Percentiles rank a stretch among this genome's conserved stretches.
phyloP scores from a whole-genome alignment of 2,329 filamentous ascomycete genomes.

The Colletotrichum coccodes region DNA sequence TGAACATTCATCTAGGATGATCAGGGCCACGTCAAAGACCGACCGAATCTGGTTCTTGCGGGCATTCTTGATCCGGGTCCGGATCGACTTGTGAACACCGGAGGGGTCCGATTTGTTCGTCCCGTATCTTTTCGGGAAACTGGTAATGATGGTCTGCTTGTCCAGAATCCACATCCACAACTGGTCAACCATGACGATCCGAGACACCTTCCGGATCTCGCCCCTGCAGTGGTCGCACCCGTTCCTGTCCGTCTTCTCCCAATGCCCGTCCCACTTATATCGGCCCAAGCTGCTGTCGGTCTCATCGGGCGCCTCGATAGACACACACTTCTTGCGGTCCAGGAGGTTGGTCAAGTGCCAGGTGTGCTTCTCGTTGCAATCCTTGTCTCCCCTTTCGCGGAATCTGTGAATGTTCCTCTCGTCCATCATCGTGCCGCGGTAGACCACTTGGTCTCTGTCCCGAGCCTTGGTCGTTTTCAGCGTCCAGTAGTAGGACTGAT shows the following conservation, averaged over 20 bases:
- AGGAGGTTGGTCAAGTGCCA: neutral
- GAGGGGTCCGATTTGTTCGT: slow-evolving; percentile 50
- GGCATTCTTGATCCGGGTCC: slow-evolving; percentile 41
- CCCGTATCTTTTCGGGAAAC: slow-evolving; percentile 54
- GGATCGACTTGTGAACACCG: slow-evolving; percentile 52
- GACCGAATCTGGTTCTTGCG: slow-evolving; percentile 43
- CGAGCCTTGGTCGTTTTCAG: slow-evolving; percentile 49
- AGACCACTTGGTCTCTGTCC: slow-evolving; percentile 55
- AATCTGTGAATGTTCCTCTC: slow-evolving; percentile 36
- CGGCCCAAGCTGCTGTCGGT: neutral
- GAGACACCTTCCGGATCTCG: slow-evolving; percentile 31
- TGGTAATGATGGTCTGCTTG: slow-evolving; percentile 48
- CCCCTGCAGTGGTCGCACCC: slow-evolving; percentile 35
- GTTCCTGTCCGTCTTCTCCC: slow-evolving; percentile 22
- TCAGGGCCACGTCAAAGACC: slow-evolving; percentile 52
- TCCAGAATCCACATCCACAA: slow-evolving; percentile 55
- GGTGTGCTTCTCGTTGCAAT: slow-evolving; percentile 18
- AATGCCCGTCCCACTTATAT: slow-evolving; percentile 29
- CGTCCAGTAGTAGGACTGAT: slow-evolving; percentile 56
- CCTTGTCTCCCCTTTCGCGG: slow-evolving; percentile 7
- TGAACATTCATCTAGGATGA: slow-evolving; percentile 54
- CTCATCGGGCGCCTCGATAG: neutral
- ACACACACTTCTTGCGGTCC: neutral
- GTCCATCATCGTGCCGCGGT: slow-evolving; percentile 44
- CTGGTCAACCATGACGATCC: slow-evolving; percentile 54